A percentile compares a stretch with the other conserved stretches of the same genome.
Evolutionary conservation across 352 stramenopile species (phyloP).

Genomic region (Phytophthora macrochlamydospora): DNA sequence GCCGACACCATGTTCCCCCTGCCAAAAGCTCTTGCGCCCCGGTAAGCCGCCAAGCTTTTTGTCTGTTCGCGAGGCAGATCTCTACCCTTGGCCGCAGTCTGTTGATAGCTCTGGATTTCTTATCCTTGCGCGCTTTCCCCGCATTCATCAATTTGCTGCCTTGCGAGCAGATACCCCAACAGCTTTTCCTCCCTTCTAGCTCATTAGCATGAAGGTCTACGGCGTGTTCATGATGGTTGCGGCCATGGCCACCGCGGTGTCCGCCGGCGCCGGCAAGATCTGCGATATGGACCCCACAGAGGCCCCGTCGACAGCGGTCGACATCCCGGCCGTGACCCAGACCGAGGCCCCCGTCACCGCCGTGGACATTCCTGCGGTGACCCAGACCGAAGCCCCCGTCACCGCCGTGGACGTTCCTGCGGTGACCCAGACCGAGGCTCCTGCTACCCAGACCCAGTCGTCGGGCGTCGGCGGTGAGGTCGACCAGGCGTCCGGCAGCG

Average conservation of each 20-base stretch:
- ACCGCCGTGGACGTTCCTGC: conserved; percentile 8
- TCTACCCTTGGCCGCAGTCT: neutral
- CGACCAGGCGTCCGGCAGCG: neutral
- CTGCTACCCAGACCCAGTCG: conserved; percentile 8
- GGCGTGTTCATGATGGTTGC: conserved; percentile 31
- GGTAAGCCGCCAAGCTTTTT: neutral
- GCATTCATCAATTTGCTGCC: conserved; percentile 32
- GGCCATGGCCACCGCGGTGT: conserved; percentile 30
- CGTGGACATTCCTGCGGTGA: neutral
- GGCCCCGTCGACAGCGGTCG: neutral
- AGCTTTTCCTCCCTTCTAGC: conserved; percentile 2
- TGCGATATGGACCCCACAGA: conserved; percentile 39
- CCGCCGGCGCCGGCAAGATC: conserved; percentile 25
- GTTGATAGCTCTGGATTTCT: neutral
- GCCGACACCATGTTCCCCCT: neutral
- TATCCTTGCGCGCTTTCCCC: conserved; percentile 1
- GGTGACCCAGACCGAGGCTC: conserved; percentile 4
- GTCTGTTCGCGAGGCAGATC: conserved; percentile 1
- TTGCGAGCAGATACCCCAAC: conserved; percentile 28
- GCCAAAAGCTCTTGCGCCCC: neutral
- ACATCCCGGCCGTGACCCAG: conserved; percentile 1
- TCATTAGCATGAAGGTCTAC: conserved; percentile 40
- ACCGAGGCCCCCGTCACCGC: conserved; percentile 2
- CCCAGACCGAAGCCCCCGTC: neutral
- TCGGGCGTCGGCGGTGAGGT: conserved; percentile 16